These are phyloP conservation scores for Penicillium sp. DNA, from an alignment of 2,329 filamentous ascomycete genomes.

Conservation along the genomic window DNA sequence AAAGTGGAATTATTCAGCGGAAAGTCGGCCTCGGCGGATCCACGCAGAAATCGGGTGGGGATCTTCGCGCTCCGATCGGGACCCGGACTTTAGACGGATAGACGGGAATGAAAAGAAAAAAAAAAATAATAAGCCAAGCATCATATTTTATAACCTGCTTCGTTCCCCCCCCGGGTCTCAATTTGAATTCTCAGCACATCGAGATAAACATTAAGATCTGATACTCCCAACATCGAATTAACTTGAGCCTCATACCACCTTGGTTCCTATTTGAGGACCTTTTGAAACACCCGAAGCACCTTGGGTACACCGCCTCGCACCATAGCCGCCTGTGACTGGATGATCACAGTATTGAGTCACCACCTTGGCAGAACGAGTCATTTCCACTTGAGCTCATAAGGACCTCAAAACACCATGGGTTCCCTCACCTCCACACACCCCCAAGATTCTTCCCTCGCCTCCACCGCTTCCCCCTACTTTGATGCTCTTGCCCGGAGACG, in stretches of 20 bases:
- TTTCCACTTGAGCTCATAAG: constrained; percentile 27
- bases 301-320: constrained; percentile 25
- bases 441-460: constrained; percentile 26
- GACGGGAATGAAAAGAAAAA: constrained; percentile 12
- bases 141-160: constrained; percentile 5
- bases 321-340: constrained; percentile 26
- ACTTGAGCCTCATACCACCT: neutral
- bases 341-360: constrained; percentile 31
- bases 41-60: constrained; percentile 13
- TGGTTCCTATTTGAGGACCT: neutral
- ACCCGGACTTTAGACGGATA: constrained; percentile 17
- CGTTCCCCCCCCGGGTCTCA: neutral
- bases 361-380: constrained; percentile 31
- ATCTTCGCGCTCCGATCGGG: constrained; percentile 16
- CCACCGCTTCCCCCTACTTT: constrained; percentile 38
- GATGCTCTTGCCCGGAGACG: constrained; percentile 38
- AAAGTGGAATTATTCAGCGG: constrained; percentile 6
- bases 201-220: neutral
- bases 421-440: constrained; percentile 10
- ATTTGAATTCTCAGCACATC: neutral
- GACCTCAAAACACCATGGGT: constrained; percentile 28
- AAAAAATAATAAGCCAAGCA: constrained; percentile 5
- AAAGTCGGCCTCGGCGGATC: constrained; percentile 15
- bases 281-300: constrained; percentile 7
- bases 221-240: neutral